phyloP scores from a whole-genome alignment of 2,329 filamentous ascomycete genomes.

The Alternaria sp. region DNA sequence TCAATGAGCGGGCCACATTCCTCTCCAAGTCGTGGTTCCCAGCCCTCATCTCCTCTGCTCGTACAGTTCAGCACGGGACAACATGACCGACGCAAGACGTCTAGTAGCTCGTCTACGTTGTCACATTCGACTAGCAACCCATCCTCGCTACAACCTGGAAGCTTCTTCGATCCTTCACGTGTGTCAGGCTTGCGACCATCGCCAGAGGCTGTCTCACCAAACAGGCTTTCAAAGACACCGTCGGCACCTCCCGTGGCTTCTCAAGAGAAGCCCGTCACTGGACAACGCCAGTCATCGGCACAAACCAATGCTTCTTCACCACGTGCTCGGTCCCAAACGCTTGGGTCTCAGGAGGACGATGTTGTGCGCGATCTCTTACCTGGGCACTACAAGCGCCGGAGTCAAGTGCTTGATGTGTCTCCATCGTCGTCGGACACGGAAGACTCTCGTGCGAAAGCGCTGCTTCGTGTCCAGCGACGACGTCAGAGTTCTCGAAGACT shows the following conservation, averaged over 20 bases:
- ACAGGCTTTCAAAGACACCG: slow-evolving; percentile 54
- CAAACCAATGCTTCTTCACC: slow-evolving; percentile 55
- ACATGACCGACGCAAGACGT: slow-evolving; percentile 87
- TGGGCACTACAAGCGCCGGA: slow-evolving; percentile 83
- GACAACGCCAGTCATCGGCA: slow-evolving; percentile 43
- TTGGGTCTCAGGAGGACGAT: slow-evolving; percentile 92
- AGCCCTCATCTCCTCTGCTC: slow-evolving; percentile 87
- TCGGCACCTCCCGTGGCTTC: slow-evolving; percentile 53
- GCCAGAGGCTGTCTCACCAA: slow-evolving; percentile 62
- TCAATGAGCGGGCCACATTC: slow-evolving; percentile 82
- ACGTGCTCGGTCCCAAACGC: slow-evolving; percentile 83
- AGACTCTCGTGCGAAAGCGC: slow-evolving; percentile 85
- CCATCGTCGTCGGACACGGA: slow-evolving; percentile 98
- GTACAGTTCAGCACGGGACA: slow-evolving; percentile 92
- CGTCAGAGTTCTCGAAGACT: slow-evolving; percentile 95
- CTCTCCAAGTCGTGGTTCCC: slow-evolving; percentile 84
- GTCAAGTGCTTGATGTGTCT: slow-evolving; percentile 94
- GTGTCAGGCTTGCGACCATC: slow-evolving; percentile 58
- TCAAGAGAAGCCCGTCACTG: slow-evolving; percentile 48
- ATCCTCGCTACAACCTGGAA: slow-evolving; percentile 70
- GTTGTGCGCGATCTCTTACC: slow-evolving; percentile 69
- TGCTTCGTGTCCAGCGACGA: slow-evolving; percentile 89
- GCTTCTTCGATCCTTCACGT: slow-evolving; percentile 74
- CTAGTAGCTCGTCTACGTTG: slow-evolving; percentile 82
- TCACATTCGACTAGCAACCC: slow-evolving; percentile 74